Conservation (phyloP, 345 rosid species). For the Jatropha curcas region DNA sequence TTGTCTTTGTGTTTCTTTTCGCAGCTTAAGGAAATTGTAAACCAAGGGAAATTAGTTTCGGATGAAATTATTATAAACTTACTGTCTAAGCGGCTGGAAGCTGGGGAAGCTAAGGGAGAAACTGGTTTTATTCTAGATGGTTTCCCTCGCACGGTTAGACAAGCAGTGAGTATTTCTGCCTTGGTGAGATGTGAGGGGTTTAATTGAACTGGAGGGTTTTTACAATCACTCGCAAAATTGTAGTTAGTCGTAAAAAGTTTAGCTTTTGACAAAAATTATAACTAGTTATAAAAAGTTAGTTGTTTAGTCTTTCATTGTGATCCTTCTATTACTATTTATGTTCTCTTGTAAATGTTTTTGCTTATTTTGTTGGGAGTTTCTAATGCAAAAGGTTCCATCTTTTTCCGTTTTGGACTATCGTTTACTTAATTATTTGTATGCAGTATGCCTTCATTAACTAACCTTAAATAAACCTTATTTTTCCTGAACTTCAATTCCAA, state of each 20-base stretch:
- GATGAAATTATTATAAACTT: conserved; percentile 84
- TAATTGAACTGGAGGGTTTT: no score
- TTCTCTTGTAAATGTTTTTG: no score
- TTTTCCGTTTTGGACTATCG: background rate
- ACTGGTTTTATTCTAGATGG: conserved; percentile 98
- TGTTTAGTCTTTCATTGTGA: no score
- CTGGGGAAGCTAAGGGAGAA: conserved; percentile 74
- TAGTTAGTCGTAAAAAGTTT: no score
- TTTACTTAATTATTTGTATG: background rate
- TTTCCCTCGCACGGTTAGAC: conserved; percentile 88
- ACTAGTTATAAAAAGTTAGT: no score
- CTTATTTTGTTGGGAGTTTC: no score
- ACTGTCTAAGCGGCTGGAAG: conserved; percentile 76
- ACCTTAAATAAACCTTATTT: no score
- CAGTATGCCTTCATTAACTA: background rate
- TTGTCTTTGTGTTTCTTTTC: conserved; percentile 24
- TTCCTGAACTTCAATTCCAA: background rate
- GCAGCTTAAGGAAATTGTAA: conserved; percentile 85
- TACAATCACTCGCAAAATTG: background rate
- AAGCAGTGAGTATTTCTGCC: conserved; percentile 64
- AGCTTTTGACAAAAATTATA: no score
- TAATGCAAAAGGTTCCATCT: no score
- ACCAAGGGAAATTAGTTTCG: conserved; percentile 78
- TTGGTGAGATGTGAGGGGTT: no score
- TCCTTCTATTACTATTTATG: no score